A percentile compares a stretch with the other conserved stretches of the same genome.
Evolutionary conservation across 108 stramenopile genomes (phyloP).

Genomic region (Cyclotella sp.): DNA sequence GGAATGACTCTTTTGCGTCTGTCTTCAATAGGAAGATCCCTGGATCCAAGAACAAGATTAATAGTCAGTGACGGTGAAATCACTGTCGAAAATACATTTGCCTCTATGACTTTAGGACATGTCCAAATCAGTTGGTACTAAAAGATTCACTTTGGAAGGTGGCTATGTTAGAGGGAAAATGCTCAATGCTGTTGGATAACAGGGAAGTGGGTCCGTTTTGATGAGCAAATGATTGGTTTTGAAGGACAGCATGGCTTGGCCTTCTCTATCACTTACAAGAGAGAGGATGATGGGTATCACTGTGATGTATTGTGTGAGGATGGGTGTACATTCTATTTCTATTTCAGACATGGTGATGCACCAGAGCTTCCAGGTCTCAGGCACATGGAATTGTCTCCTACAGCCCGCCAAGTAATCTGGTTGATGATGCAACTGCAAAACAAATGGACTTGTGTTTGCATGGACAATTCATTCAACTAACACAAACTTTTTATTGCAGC

Average conservation of each 20-base stretch:
- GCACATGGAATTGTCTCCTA: slow-evolving; percentile 11
- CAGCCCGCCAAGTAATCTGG: slow-evolving; percentile 16
- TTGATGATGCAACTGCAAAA: slow-evolving; percentile 8
- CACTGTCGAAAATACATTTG: slow-evolving; percentile 6
- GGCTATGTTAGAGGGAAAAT: background rate
- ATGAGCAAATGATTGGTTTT: slow-evolving; percentile 47
- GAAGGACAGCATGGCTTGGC: slow-evolving; percentile 26
- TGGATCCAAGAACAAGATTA: background rate
- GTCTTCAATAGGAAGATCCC: background rate
- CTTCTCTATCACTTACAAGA: slow-evolving; percentile 36
- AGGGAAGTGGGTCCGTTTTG: slow-evolving; percentile 28
- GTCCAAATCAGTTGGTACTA: background rate
- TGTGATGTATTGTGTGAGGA: slow-evolving; percentile 37
- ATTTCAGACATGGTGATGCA: slow-evolving; percentile 9
- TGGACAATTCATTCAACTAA: slow-evolving; percentile 27
- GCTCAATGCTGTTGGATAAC: slow-evolving; percentile 12
- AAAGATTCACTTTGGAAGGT: slow-evolving; percentile 27
- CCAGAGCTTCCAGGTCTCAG: background rate
- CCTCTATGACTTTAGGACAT: slow-evolving; percentile 7
- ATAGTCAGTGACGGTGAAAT: background rate
- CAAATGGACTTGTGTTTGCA: slow-evolving; percentile 21
- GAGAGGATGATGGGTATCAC: slow-evolving; percentile 45
- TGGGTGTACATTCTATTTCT: slow-evolving; percentile 26
- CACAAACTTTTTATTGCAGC: slow-evolving; percentile 6
- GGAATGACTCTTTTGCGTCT: background rate